Base-by-base conservation (phyloP, 2,329 filamentous ascomycete genomes). In the Cercospora citrullina region DNA sequence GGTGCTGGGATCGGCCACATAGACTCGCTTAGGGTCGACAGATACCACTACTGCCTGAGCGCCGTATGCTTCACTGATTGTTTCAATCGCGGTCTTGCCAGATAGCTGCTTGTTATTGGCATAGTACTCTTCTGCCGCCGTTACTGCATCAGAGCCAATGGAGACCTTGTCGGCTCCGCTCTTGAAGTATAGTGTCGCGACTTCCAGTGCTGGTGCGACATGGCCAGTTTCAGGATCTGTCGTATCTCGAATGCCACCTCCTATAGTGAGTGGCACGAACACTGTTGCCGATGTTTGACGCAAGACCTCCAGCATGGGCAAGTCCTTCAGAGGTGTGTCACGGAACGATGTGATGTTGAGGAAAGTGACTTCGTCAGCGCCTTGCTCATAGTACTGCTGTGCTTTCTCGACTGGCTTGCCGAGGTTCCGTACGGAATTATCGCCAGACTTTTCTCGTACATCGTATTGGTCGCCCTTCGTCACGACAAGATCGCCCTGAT, bases 381-480 rank as follows among this genome's bases (percentile, higher is more conserved):
- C 95, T 81, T 97, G 93, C 77, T 96, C 90, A 84, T 98, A 99
- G 84, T 99, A 99, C 76, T 88, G 89, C 80, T 88, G 89, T 8
- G 95, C 95, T 87, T 99, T 91, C 72, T 97, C 93, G 60, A 99
- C 94, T 1, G 95, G 95, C 81, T 99, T 99, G 72, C 95, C 95
- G 3, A 99, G 86, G 80, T 99, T 99, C 71, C 95, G 89, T 39
- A 99, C 94, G 73, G 87, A 79, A 21, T 86, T 84, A 60, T 82
- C 82, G 28, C 76, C 83, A 64, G 87, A 84, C 81, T 97, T 97
- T 77, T 98, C 95, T 33, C 95, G 91, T 6, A 99, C 95, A 76
- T 99, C 95, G 82, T 99, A 99, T 80, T 98, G 94, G 81, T 99
- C 95, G 66, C 95, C 95, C 81, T 99, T 99, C 14, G 95, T 99